Base-by-base conservation (phyloP, 768 basidiomycete genomes). In the Omphalotus guepiniiformis region DNA sequence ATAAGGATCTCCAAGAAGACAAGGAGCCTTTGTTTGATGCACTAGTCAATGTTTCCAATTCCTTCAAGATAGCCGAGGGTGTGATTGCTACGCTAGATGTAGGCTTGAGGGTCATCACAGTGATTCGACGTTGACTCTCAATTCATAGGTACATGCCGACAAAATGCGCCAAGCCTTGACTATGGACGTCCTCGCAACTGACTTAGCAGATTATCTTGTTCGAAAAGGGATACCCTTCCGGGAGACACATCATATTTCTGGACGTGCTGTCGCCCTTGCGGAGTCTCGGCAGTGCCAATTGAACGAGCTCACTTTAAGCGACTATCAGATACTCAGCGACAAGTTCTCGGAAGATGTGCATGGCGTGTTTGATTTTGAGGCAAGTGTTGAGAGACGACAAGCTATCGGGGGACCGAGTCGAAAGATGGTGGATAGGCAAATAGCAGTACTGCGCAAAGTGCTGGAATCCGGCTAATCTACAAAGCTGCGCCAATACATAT, bases 151-250 rank as follows among this genome's bases (percentile, higher is more conserved):
- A 37, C 83, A 96, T 62, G 82, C 78, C 1, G 80, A 91, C 28
- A 94, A 84, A 73, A 99, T 99, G 96, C 76, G 74, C 29, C 73
- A 78, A 50, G 91, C 93, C 1, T 68, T 98, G 58, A 97, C 95
- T 7, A 93, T 91, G 87, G 96, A 99, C 65, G 89, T 98, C 50
- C 84, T 99, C 40, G 96, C 96, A 4, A 99, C 96, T n/a, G 96
- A 99, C 59, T 70, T 99, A 22, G 96, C 96, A 7, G 95, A 99
- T 63, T 98, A 99, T 66, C 87, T 99, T 32, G 96, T 99, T 52
- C 88, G 94, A 57, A 97, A 96, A 75, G 95, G 96, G 54, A 89
- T 93, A 35, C 96, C 96, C 6, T 98, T 99, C 82, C 85, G 96
- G 36, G 93, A 97, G 67, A 99, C 96, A 1, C 96, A 99, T 63